phyloP scores from a whole-genome alignment of 164 flowering plant genomes.

The Euptelea pleiosperma region DNA sequence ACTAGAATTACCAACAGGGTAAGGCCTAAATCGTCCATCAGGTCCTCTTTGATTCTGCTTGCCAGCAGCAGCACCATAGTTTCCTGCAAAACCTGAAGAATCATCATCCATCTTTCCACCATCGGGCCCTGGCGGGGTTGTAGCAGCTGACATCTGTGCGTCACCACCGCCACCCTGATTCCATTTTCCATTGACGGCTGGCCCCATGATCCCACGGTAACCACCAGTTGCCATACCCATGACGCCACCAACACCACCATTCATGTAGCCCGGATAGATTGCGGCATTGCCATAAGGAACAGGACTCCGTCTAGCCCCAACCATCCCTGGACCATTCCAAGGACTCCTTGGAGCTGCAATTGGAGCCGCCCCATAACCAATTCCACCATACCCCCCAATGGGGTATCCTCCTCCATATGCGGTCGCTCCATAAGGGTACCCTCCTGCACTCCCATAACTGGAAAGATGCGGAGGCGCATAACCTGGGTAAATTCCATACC shows the following conservation, averaged over 20 bases:
- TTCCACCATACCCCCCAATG: conserved; percentile 31
- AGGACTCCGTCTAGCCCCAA: conserved; percentile 25
- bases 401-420: conserved; percentile 35
- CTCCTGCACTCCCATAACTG: conserved; percentile 23
- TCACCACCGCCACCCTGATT: conserved; percentile 21
- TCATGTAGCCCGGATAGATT: conserved; percentile 34
- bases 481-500: conserved; percentile 27
- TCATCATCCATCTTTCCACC: conserved; percentile 28
- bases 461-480: conserved; percentile 21
- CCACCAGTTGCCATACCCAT: conserved; percentile 24
- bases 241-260: conserved; percentile 30
- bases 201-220: conserved; percentile 21
- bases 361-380: conserved; percentile 30
- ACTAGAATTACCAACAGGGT: conserved; percentile 18
- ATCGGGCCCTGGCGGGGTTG: conserved; percentile 13
- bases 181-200: conserved; percentile 26
- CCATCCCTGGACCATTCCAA: conserved; percentile 28
- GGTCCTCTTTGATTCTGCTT: conserved; percentile 23
- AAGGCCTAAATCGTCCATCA: conserved; percentile 22
- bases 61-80: conserved; percentile 24
- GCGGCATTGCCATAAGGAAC: conserved; percentile 28
- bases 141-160: conserved; percentile 17
- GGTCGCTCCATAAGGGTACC: conserved; percentile 28
- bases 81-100: conserved; percentile 20
- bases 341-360: conserved; percentile 30